These are phyloP conservation scores for Tulasnella calospora DNA, from an alignment of 768 basidiomycete species.

Conservation along the genomic window DNA sequence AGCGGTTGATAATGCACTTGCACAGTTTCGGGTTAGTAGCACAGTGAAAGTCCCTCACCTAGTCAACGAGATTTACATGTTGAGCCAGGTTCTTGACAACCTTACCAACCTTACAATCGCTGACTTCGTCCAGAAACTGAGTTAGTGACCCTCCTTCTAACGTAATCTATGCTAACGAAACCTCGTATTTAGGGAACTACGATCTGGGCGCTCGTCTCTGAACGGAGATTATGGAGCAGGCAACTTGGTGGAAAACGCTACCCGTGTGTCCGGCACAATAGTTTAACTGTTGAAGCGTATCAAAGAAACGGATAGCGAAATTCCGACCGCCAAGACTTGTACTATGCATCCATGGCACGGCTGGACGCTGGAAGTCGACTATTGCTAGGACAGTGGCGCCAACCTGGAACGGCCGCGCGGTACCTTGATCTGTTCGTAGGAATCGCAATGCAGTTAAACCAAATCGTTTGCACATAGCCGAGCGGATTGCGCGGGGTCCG, in stretches of 20 bases:
- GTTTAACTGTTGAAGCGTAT: neutral
- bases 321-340: neutral
- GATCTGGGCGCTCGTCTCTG: neutral
- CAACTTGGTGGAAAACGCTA: neutral
- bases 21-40: neutral
- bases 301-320: neutral
- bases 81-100: neutral
- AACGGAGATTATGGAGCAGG: neutral
- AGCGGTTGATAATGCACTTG: neutral
- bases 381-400: neutral
- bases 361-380: neutral
- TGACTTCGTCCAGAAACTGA: neutral
- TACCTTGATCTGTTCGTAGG: neutral
- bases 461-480: neutral
- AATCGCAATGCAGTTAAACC: neutral
- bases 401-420: neutral
- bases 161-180: neutral
- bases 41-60: neutral
- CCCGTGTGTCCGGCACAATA: neutral
- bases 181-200: neutral
- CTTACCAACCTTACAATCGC: neutral
- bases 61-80: neutral
- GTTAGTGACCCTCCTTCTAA: neutral
- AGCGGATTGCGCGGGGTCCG: neutral
- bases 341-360: neutral